A percentile compares a stretch with the other conserved stretches of the same genome.
Evolutionary conservation across 345 rosid genomes (phyloP).

Genomic region (Murraya koenigii): DNA sequence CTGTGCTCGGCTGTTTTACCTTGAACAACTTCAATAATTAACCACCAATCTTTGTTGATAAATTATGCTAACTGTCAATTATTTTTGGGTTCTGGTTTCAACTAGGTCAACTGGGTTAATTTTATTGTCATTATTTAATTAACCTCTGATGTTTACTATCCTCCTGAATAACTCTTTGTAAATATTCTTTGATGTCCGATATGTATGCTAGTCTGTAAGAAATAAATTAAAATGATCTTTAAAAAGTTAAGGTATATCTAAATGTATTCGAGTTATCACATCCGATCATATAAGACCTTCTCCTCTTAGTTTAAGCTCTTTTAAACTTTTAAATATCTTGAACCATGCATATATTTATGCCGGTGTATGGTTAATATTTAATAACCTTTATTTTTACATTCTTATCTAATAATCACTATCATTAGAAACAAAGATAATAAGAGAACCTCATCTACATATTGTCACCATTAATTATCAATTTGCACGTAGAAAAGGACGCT

Average conservation of each 20-base stretch:
- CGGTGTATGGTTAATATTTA: not conserved
- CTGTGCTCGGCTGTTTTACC: not conserved
- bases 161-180: not conserved
- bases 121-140: not conserved
- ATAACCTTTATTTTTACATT: not conserved
- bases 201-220: not conserved
- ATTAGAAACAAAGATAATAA: no score
- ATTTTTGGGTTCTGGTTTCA: not conserved
- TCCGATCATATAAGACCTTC: no score
- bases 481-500: not conserved
- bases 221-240: not conserved
- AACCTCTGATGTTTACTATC: not conserved
- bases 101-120: not conserved
- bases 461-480: not conserved
- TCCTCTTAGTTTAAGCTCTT: no score
- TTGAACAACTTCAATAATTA: not conserved
- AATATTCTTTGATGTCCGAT: no score
- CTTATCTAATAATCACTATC: no score
- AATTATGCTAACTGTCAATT: not conserved
- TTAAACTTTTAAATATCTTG: not conserved
- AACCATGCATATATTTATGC: not conserved
- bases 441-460: not conserved
- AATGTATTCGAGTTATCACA: no score
- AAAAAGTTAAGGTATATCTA: no score
- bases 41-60: not conserved